Evolutionary conservation across 1,284 basidiomycete species (phyloP).

Genomic region (Singerocomus inundabilis): DNA sequence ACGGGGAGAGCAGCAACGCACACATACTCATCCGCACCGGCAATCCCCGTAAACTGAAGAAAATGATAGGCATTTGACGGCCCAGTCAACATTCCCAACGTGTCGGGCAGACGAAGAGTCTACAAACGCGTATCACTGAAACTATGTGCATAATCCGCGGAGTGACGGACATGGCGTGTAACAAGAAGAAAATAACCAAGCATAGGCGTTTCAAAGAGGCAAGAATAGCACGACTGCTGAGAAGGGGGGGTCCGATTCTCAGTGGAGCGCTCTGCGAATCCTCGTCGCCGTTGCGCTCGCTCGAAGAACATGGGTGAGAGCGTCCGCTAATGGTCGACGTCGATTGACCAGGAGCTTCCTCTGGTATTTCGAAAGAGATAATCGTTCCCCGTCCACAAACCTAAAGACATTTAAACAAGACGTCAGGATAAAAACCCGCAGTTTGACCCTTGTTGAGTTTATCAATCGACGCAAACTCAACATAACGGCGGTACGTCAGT

Average conservation of each 20-base stretch:
- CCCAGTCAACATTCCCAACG: not conserved
- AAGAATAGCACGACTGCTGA: constrained; percentile 10
- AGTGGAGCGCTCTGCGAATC: not conserved
- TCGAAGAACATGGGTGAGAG: no score
- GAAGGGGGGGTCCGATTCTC: not conserved
- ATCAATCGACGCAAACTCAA: not conserved
- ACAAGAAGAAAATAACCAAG: constrained; percentile 4
- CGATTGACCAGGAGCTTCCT: not conserved
- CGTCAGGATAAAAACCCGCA: not conserved
- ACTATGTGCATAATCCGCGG: constrained; percentile 7
- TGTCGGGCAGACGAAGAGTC: not conserved
- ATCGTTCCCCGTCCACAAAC: not conserved
- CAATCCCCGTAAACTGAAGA: no score
- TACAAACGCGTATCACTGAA: not conserved
- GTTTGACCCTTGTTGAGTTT: not conserved
- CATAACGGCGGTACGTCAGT: no score
- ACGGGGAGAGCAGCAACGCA: constrained; percentile 2
- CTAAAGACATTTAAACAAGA: not conserved
- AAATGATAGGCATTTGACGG: not conserved
- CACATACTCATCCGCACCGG: not conserved
- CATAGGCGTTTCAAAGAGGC: constrained; percentile 8
- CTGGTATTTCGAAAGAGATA: not conserved
- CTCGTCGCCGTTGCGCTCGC: not conserved
- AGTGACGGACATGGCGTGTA: not conserved
- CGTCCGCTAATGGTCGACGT: no score